A percentile compares a stretch with the other conserved stretches of the same genome.
Conservation (phyloP, 345 rosid genomes). For the Mallotus nudiflorus region DNA sequence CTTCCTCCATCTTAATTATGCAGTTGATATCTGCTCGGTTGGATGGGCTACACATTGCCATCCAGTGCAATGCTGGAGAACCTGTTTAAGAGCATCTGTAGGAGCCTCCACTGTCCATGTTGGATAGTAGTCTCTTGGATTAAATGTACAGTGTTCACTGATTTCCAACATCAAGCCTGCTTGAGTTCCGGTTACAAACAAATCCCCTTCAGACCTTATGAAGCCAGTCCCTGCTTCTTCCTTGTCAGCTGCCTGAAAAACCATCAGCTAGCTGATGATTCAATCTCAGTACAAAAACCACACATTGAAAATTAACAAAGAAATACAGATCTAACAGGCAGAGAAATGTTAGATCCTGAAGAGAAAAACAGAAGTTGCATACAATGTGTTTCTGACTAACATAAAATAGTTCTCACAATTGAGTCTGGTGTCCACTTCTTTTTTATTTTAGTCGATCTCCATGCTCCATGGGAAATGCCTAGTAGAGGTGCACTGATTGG, state of each 20-base stretch:
- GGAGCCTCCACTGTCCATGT: slow-evolving; percentile 75
- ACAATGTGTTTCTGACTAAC: background rate
- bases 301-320: background rate
- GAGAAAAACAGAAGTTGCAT: background rate
- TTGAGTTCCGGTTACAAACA: slow-evolving; percentile 61
- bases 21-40: slow-evolving; percentile 35
- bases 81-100: slow-evolving; percentile 62
- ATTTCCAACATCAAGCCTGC: slow-evolving; percentile 47
- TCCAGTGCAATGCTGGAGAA: slow-evolving; percentile 72
- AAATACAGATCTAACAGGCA: background rate
- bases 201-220: slow-evolving; percentile 81
- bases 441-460: background rate
- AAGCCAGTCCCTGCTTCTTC: slow-evolving; percentile 50
- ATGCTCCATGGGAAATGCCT: background rate
- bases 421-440: background rate
- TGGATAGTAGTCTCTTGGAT: slow-evolving; percentile 67
- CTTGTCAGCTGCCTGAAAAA: slow-evolving; percentile 69
- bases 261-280: background rate
- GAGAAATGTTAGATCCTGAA: background rate
- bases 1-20: background rate
- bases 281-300: background rate
- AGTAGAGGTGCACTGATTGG: background rate
- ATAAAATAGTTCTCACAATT: background rate
- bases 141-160: slow-evolving; percentile 44
- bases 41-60: slow-evolving; percentile 70